Conservation (phyloP, 495 filamentous ascomycete genomes). For the Poronia punctata region DNA sequence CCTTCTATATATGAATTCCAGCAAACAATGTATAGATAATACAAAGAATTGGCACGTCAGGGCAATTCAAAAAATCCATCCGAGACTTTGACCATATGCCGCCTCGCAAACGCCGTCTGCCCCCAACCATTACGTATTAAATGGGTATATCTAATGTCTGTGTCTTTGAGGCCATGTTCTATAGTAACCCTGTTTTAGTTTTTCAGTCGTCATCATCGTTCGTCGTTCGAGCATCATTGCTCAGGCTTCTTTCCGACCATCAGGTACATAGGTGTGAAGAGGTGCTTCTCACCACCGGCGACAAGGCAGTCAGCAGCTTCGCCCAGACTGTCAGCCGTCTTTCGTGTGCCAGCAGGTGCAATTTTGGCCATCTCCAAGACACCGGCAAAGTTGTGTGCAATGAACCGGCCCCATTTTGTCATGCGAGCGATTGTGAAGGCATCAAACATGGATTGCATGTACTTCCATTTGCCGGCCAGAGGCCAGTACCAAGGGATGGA, state of each 20-base stretch:
- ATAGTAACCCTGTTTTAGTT: background rate
- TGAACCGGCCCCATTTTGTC: slow-evolving; percentile 74
- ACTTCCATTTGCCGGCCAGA: slow-evolving; percentile 68
- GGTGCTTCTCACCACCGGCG: slow-evolving; percentile 80
- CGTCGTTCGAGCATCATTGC: slow-evolving; percentile 17
- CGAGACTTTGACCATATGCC: background rate
- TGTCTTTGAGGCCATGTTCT: too few species aligned
- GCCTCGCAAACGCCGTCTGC: background rate
- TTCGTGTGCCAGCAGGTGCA: slow-evolving; percentile 81
- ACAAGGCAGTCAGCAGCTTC: slow-evolving; percentile 81
- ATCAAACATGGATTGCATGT: slow-evolving; percentile 74
- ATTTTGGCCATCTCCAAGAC: slow-evolving; percentile 66
- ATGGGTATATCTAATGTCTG: slow-evolving; percentile 1
- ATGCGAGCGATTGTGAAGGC: slow-evolving; percentile 80
- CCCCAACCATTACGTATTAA: slow-evolving; percentile 8
- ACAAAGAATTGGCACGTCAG: too few species aligned
- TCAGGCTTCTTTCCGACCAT: slow-evolving; percentile 93
- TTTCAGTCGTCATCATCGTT: slow-evolving; percentile 5
- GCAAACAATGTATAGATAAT: too few species aligned
- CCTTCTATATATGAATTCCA: too few species aligned
- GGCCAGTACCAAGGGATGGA: slow-evolving; percentile 92
- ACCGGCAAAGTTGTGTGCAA: slow-evolving; percentile 75
- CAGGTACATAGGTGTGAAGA: slow-evolving; percentile 99
- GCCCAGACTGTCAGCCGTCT: slow-evolving; percentile 87
- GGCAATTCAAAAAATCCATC: background rate